phyloP scores from a whole-genome alignment of 805 yeast genomes.

The Torulaspora franciscae region DNA sequence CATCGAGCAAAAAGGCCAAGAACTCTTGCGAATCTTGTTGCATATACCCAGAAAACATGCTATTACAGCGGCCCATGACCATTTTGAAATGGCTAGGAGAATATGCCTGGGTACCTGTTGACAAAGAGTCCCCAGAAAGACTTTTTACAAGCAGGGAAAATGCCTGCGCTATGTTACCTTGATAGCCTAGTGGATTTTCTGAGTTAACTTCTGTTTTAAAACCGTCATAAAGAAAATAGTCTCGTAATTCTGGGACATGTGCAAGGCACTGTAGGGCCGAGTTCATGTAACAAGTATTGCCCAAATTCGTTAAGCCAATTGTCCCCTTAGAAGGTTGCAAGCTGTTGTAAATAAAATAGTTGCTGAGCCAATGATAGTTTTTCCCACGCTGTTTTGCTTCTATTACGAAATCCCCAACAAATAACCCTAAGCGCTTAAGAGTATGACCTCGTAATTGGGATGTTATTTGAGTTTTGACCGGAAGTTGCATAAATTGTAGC shows the following conservation, averaged over 20 bases:
- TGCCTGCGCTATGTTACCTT: conserved; percentile 73
- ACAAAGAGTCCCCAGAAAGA: conserved; percentile 39
- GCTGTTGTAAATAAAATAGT: conserved; percentile 31
- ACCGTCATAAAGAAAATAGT: conserved; percentile 62
- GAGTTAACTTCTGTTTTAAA: conserved; percentile 63
- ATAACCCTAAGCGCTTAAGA: conserved; percentile 24
- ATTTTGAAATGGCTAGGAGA: conserved; percentile 76
- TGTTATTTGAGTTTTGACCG: conserved; percentile 23
- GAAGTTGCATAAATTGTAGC: conserved; percentile 27
- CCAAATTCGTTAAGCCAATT: conserved; percentile 64
- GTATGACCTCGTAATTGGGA: conserved; percentile 15
- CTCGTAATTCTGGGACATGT: conserved; percentile 77
- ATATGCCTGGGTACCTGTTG: conserved; percentile 28
- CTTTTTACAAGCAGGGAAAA: conserved; percentile 66
- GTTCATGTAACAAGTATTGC: conserved; percentile 93
- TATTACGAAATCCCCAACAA: conserved; percentile 32
- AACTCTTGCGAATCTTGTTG: conserved; percentile 97
- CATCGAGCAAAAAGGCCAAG: conserved; percentile 81
- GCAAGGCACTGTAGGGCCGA: conserved; percentile 86
- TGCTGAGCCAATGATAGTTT: conserved; percentile 39
- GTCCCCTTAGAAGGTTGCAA: conserved; percentile 43
- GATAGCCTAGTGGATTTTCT: conserved; percentile 78
- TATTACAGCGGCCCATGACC: conserved; percentile 72
- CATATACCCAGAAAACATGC: conserved; percentile 77
- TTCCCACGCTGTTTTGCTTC: conserved; percentile 31